These are phyloP conservation scores for Scedosporium aurantiacum DNA, from an alignment of 2,329 filamentous ascomycete genomes.

Conservation along the genomic window DNA sequence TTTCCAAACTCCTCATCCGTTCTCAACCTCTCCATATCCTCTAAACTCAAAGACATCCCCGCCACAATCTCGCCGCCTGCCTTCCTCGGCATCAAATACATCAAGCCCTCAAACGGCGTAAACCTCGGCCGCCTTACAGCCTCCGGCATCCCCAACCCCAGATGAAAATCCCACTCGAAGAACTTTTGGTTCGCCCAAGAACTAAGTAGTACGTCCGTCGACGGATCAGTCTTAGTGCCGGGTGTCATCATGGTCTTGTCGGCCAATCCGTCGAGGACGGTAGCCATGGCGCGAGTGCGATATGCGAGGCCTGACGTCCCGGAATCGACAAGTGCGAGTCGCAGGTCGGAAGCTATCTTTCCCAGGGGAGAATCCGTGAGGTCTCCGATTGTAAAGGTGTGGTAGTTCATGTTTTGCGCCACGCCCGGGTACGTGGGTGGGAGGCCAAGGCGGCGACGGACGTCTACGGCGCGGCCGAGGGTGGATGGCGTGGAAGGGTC, in stretches of 20 bases:
- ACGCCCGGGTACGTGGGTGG: conserved; percentile 35
- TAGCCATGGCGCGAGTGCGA: conserved; percentile 29
- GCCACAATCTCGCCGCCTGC: conserved; percentile 31
- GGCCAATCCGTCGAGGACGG: conserved; percentile 19
- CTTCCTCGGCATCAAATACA: conserved; percentile 37
- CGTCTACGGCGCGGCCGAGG: conserved; percentile 38
- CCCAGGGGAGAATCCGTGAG: conserved; percentile 22
- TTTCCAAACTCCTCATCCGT: conserved; percentile 28
- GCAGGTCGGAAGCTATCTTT: conserved; percentile 24
- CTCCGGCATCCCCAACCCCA: conserved; percentile 32
- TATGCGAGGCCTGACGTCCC: conserved; percentile 21
- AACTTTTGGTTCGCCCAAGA: conserved; percentile 38
- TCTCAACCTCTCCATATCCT: conserved; percentile 33
- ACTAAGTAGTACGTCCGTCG: conserved; percentile 37
- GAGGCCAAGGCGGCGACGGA: conserved; percentile 29
- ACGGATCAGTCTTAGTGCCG: conserved; percentile 22
- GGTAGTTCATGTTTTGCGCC: conserved; percentile 33
- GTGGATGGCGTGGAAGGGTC: conserved; percentile 13
- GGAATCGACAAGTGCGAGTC: conserved; percentile 23
- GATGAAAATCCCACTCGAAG: conserved; percentile 36
- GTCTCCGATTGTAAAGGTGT: conserved; percentile 17
- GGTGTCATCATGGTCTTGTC: conserved; percentile 25
- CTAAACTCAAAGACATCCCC: conserved; percentile 32
- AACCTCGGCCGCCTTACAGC: conserved; percentile 37
- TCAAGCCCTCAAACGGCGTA: conserved; percentile 30